phyloP scores from a whole-genome alignment of 345 rosid genomes.

The Aquilaria sinensis region DNA sequence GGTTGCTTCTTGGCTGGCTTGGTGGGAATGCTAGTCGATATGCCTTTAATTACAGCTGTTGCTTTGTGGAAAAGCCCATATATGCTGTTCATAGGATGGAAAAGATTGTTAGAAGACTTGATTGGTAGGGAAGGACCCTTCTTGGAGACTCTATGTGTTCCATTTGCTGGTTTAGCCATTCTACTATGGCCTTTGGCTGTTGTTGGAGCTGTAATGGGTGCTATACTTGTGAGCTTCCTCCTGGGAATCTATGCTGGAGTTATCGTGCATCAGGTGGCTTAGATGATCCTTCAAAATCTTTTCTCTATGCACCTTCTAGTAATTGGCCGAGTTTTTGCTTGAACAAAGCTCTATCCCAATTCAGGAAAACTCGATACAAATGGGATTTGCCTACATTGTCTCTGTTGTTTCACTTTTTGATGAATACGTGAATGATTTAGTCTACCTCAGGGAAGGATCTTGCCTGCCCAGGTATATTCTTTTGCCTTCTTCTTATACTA shows the following conservation, averaged over 20 bases:
- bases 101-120: constrained; percentile 77
- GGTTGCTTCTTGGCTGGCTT: constrained; percentile 54
- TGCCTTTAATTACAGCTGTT: constrained; percentile 46
- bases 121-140: constrained; percentile 91
- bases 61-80: constrained; percentile 81
- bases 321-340: constrained; percentile 13
- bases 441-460: constrained; percentile 78
- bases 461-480: constrained; percentile 60
- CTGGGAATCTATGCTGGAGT: constrained; percentile 66
- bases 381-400: constrained; percentile 63
- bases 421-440: constrained; percentile 78
- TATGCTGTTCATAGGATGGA: constrained; percentile 85
- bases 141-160: constrained; percentile 81
- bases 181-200: constrained; percentile 86
- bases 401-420: constrained; percentile 66
- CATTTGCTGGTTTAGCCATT: constrained; percentile 84
- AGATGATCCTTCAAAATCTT: neutral
- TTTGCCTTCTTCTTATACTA: too few species aligned
- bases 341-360: constrained; percentile 13
- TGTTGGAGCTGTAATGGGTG: constrained; percentile 45
- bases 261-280: constrained; percentile 62
- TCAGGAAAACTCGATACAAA: constrained; percentile 66
- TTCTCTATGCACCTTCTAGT: neutral
- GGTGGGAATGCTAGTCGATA: constrained; percentile 58
- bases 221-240: constrained; percentile 59